Evolutionary conservation across 2,329 filamentous ascomycete species (phyloP), one percentile per base, ranked within the genome.

Genomic region (Nemania diffusa): DNA sequence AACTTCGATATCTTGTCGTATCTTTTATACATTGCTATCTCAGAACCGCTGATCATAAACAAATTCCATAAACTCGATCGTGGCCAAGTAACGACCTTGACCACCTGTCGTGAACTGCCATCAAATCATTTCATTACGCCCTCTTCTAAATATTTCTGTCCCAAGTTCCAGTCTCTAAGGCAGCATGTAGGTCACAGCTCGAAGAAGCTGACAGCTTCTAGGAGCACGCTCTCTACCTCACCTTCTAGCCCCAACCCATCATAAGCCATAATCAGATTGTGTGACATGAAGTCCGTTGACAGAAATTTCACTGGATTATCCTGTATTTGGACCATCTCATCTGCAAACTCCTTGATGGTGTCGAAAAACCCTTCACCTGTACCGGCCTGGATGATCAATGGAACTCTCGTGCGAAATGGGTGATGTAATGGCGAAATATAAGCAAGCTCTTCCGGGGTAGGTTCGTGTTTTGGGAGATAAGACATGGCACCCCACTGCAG

Each of bases 351-450:
- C 24, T 34, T 27, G 3, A 71, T 64, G 0, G 44, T 13, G 2
- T 61, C 42, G n/a, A 29, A 61, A 1, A 69, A 42, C 0, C n/a
- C 65, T 48, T 72, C 69, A 0, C n/a, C 27, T 0, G 32, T 50
- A 0, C 67, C 63, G 6, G 34, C 58, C 1, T 71, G 65, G 2
- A 70, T 59, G 15, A 67, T 56, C 4, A 70, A 26, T 6, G 71
- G 69, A 2, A 64, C 63, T 2, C 34, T 62, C 1, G 53, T 64
- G 7, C 17, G 37, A 50, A 69, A 72, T 1, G 65, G 63, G 34
- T 68, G 67, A 24, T 71, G 22, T 9, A 72, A 13, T 1, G 71
- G 69, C 0, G 69, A 70, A 32, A 72, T 70, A 22, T 70, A 70
- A 11, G 58, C 66, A 22, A 64, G 55, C 11, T 71, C 56, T 42